phyloP scores from a whole-genome alignment of 108 stramenopile species.

The Nannochloropsis gaditana region DNA sequence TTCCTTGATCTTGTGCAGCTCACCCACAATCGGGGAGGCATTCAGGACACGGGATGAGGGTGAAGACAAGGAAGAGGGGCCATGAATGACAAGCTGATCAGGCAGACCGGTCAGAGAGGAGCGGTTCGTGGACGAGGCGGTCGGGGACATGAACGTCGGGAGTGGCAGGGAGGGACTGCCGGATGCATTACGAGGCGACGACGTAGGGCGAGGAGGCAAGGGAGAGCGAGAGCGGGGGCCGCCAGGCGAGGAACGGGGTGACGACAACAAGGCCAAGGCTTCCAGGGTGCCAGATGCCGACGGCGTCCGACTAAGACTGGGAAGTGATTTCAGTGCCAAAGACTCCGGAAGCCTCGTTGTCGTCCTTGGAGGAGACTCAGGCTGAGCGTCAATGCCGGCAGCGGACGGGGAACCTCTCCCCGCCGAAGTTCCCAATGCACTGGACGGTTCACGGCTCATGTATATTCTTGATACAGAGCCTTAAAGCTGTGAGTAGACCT shows the following conservation, averaged over 20 bases:
- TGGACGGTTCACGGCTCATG: no score
- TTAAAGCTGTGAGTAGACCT: no score
- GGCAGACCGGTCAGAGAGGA: not conserved
- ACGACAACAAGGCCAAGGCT: not conserved
- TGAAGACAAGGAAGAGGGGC: not conserved
- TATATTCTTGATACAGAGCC: no score
- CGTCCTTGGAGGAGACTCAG: no score
- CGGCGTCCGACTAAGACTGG: not conserved
- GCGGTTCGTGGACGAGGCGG: not conserved
- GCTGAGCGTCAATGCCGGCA: no score
- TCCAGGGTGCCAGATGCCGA: not conserved
- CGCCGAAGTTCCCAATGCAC: no score
- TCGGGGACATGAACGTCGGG: not conserved
- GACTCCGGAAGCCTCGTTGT: no score
- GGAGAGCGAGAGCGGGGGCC: not conserved
- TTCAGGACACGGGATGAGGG: not conserved
- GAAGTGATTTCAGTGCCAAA: not conserved
- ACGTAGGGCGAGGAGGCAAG: not conserved
- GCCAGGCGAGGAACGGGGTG: not conserved
- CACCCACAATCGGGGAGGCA: slow-evolving; percentile 1
- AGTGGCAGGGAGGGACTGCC: not conserved
- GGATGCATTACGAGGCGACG: not conserved
- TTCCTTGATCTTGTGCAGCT: not conserved
- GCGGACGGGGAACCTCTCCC: no score
- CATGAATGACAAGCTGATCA: not conserved